Evolutionary conservation across 2,329 filamentous ascomycete species (phyloP).

Genomic region (Magnaporthales sp.): DNA sequence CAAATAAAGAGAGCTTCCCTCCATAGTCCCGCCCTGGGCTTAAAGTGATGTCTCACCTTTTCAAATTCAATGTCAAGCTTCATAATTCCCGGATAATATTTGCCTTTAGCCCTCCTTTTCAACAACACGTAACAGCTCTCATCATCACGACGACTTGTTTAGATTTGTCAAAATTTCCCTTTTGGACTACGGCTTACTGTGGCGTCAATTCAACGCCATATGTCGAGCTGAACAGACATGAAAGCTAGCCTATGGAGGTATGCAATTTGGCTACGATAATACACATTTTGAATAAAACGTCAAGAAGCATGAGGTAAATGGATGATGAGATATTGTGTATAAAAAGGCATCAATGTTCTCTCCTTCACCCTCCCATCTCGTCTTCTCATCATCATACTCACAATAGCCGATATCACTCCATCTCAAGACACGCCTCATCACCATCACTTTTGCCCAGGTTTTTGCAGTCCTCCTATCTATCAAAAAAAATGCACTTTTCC

Average conservation of each 20-base stretch:
- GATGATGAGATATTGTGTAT: background rate
- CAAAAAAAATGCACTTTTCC: slow-evolving; percentile 11
- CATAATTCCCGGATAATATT: too few species aligned
- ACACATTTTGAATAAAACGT: background rate
- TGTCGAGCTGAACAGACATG: background rate
- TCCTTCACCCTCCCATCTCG: background rate
- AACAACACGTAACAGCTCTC: background rate
- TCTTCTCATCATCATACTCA: background rate
- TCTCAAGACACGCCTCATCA: background rate
- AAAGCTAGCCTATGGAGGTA: background rate
- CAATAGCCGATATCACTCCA: background rate
- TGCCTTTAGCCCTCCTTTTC: too few species aligned
- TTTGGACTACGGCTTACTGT: background rate
- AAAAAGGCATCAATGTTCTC: background rate
- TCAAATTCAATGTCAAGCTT: too few species aligned
- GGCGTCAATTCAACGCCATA: background rate
- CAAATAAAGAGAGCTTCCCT: too few species aligned
- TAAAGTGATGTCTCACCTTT: too few species aligned
- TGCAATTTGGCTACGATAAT: background rate
- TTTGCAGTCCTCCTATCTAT: background rate
- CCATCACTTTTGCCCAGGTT: background rate
- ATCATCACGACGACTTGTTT: background rate
- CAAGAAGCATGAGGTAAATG: background rate
- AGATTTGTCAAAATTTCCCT: background rate
- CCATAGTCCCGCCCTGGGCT: too few species aligned